Conservation (phyloP, 2,329 filamentous ascomycete genomes). For the Colletotrichum kahawae region DNA sequence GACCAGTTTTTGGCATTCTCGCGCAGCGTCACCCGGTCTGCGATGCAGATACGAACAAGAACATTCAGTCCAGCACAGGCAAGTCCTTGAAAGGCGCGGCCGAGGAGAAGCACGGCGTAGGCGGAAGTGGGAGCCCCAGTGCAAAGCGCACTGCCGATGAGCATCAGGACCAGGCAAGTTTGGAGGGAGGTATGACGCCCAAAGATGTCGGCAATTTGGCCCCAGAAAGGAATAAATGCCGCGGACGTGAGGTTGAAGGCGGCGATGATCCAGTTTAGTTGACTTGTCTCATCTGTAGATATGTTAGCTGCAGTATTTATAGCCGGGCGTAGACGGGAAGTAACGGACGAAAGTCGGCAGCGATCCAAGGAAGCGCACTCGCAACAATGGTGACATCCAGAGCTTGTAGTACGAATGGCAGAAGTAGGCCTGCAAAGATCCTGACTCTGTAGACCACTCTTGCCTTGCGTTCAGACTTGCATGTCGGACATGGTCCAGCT, state of each 20-base stretch:
- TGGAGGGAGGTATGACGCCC: slow-evolving; percentile 67
- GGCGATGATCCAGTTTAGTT: slow-evolving; percentile 74
- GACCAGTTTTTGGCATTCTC: slow-evolving; percentile 69
- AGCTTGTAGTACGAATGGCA: slow-evolving; percentile 66
- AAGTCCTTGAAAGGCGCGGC: slow-evolving; percentile 67
- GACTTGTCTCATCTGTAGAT: slow-evolving; percentile 51
- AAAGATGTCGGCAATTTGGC: slow-evolving; percentile 68
- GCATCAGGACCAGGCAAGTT: slow-evolving; percentile 62
- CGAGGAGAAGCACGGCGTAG: slow-evolving; percentile 66
- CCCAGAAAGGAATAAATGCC: slow-evolving; percentile 70
- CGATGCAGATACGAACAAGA: slow-evolving; percentile 65
- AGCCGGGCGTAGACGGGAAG: slow-evolving; percentile 9
- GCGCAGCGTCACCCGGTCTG: slow-evolving; percentile 65
- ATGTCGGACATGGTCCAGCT: slow-evolving; percentile 29
- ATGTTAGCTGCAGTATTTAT: background rate
- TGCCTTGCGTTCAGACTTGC: slow-evolving; percentile 37
- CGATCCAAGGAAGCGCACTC: slow-evolving; percentile 56
- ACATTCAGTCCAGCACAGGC: slow-evolving; percentile 67
- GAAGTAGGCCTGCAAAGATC: slow-evolving; percentile 60
- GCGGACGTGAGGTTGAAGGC: slow-evolving; percentile 72
- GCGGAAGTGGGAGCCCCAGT: slow-evolving; percentile 56
- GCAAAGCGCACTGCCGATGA: slow-evolving; percentile 66
- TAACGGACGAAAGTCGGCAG: slow-evolving; percentile 57
- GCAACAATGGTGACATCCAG: slow-evolving; percentile 66
- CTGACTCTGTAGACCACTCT: slow-evolving; percentile 57